These are phyloP conservation scores for Penicillium silybi DNA, from an alignment of 495 filamentous ascomycete species.

Conservation along the genomic window DNA sequence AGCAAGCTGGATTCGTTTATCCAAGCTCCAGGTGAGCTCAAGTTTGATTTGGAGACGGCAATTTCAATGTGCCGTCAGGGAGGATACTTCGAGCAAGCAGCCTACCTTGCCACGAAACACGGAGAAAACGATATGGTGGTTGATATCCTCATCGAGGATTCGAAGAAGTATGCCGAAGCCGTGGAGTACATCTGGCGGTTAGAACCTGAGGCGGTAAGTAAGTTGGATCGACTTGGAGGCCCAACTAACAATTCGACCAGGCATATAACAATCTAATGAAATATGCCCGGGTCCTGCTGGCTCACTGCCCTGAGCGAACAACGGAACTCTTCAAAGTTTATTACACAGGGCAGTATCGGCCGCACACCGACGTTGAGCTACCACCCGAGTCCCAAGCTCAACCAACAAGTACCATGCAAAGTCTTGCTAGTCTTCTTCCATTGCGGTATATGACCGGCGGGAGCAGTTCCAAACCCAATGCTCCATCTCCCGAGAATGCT, in stretches of 20 bases:
- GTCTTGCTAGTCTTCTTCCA: slow-evolving; percentile 75
- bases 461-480: slow-evolving; percentile 39
- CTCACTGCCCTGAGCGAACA: slow-evolving; percentile 73
- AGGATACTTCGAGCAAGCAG: slow-evolving; percentile 96
- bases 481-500: slow-evolving; percentile 28
- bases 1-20: slow-evolving; percentile 95
- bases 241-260: slow-evolving; percentile 33
- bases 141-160: slow-evolving; percentile 92
- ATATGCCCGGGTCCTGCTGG: slow-evolving; percentile 84
- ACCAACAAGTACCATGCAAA: slow-evolving; percentile 70
- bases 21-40: slow-evolving; percentile 88
- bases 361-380: slow-evolving; percentile 61
- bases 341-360: slow-evolving; percentile 79
- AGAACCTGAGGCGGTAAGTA: slow-evolving; percentile 72
- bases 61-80: slow-evolving; percentile 98
- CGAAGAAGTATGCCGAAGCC: slow-evolving; percentile 81
- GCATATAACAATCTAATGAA: slow-evolving; percentile 91
- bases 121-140: slow-evolving; percentile 91
- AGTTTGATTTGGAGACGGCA: slow-evolving; percentile 95
- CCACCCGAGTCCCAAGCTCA: slow-evolving; percentile 50
- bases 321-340: slow-evolving; percentile 89
- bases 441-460: slow-evolving; percentile 77
- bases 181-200: slow-evolving; percentile 86
- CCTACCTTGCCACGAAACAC: slow-evolving; percentile 91
- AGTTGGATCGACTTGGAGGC: neutral